phyloP scores from a whole-genome alignment of 768 basidiomycete species.

The Leucosporidium yakuticum region DNA sequence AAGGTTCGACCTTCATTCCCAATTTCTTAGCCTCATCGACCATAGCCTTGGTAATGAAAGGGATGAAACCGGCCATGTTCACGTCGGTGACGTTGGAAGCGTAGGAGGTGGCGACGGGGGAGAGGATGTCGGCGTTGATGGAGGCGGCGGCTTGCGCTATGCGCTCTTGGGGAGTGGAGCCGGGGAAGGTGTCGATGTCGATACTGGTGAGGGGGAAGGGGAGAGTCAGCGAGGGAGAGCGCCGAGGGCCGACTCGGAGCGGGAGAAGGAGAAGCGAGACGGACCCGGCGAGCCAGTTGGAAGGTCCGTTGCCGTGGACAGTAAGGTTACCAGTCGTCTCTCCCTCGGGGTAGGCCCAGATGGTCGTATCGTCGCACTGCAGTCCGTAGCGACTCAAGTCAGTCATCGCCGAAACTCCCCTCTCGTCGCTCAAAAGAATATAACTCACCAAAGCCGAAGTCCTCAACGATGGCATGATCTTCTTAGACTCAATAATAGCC shows the following conservation, averaged over 20 bases:
- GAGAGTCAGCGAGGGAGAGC: background rate
- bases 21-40: no score
- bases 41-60: no score
- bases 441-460: constrained; percentile 17
- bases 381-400: no score
- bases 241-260: no score
- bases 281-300: no score
- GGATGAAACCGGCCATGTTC: no score
- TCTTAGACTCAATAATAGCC: constrained; percentile 4
- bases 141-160: constrained; percentile 15
- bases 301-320: no score
- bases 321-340: no score
- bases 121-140: constrained; percentile 28
- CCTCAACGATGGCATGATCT: constrained; percentile 10
- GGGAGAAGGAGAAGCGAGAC: no score
- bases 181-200: constrained; percentile 13
- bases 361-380: constrained; percentile 6
- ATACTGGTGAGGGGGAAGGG: background rate
- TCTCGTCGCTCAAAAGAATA: constrained; percentile 7
- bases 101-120: constrained; percentile 10
- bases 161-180: constrained; percentile 7
- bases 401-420: constrained; percentile 3
- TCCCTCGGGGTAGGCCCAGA: no score
- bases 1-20: no score
- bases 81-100: constrained; percentile 2